Evolutionary conservation across 495 filamentous ascomycete species (phyloP), one percentile per base, ranked within the genome.

Genomic region (Platismatia glauca): DNA sequence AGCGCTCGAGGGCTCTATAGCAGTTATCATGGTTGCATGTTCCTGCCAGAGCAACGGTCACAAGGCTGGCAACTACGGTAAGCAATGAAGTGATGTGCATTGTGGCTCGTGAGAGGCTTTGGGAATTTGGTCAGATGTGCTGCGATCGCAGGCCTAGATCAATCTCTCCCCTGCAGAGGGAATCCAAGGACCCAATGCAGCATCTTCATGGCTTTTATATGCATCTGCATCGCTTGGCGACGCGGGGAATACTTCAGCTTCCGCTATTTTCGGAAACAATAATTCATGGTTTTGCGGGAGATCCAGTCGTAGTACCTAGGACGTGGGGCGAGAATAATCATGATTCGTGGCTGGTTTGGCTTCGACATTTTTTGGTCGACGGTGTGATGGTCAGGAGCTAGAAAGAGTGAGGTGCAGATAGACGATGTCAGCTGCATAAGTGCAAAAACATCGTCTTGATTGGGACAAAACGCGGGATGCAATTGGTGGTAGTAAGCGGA

Each of bases 1-100:
- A 59, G 38, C 29, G 33, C 27, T 31, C 24, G 22, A 59, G 33
- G 24, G 57, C 57, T 46, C 57, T n/a, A 18, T 59, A 59, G 8
- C 57, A 59, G 27, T 59, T 43, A 24, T 59, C 58, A 13, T 60
- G 58, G 29, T 60, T 31, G 41, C 58, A 60, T 5, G 9, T 46
- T 8, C 13, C 7, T 20, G 48, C 48, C 48, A 52, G 12, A 0
- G 29, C 29, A 4, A 16, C 15, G 3, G 20, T 7, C 7, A 20
- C 29, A 7, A 53, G 50, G 16, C 29, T 53, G 50, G 50, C 50
- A 20, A 0, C 50, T 53, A 12, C 5, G 5, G 50, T 33, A 1
- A 53, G 15, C 7, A 53, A 7, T 6, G 29, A 53, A 18, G 29
- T n/a, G 50, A 53, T 0, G 6, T 33, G 50, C 50, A 53, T 53